phyloP scores from a whole-genome alignment of 306 rosid species.

The Erythrophleum fordii region DNA sequence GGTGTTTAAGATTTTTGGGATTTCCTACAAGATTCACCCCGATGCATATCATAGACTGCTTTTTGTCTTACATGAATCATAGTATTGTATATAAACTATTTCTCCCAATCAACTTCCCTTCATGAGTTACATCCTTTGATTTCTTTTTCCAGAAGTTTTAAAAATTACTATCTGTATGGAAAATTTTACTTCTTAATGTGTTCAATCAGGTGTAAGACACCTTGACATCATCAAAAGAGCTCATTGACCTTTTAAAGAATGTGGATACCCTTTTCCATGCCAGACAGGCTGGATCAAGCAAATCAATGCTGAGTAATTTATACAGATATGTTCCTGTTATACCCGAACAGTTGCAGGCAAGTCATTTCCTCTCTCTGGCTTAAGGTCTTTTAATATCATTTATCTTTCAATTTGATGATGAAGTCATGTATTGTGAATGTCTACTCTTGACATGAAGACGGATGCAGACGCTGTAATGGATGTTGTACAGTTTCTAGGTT shows the following conservation, averaged over 20 bases:
- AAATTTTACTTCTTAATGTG: slow-evolving; percentile 7
- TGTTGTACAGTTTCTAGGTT: too few species aligned
- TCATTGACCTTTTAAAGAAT: slow-evolving; percentile 68
- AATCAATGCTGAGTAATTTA: slow-evolving; percentile 58
- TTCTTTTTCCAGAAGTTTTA: background rate
- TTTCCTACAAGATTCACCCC: background rate
- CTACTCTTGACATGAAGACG: too few species aligned
- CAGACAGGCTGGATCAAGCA: slow-evolving; percentile 58
- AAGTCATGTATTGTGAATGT: too few species aligned
- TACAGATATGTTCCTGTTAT: slow-evolving; percentile 66
- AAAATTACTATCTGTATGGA: too few species aligned
- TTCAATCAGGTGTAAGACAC: slow-evolving; percentile 63
- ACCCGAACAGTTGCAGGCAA: slow-evolving; percentile 79
- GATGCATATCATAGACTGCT: background rate
- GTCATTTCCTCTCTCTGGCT: slow-evolving; percentile 26
- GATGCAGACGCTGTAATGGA: too few species aligned
- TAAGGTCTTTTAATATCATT: background rate
- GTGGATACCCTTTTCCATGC: slow-evolving; percentile 74
- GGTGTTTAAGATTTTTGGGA: background rate
- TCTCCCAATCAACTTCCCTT: background rate
- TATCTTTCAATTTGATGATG: background rate
- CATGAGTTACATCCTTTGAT: background rate
- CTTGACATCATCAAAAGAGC: slow-evolving; percentile 80
- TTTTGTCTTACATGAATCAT: background rate
- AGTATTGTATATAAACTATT: background rate